Evolutionary conservation across 345 rosid genomes (phyloP), one percentile per base, ranked within the genome.

Genomic region (Aquilaria sinensis): DNA sequence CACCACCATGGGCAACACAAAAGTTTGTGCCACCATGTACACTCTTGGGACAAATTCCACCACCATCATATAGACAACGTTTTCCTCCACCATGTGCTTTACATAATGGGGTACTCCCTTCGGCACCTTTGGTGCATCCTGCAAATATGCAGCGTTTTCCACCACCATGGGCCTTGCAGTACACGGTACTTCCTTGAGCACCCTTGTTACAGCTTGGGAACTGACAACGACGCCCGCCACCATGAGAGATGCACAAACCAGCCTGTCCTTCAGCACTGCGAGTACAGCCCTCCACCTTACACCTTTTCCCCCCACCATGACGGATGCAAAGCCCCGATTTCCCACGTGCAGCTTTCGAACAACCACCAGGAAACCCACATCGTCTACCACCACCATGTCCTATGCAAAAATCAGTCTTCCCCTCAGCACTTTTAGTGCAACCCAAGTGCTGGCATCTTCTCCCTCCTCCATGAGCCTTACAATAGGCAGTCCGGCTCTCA

Each of bases 61-160:
- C 98, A 51, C 97, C 97, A 65, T 90, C 89, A 65, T 61, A 83
- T 71, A 86, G 78, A 74, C 98, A 93, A 6, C 98, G 90, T 66
- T 93, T 93, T 30, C 98, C 97, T 15, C 97, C 98, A 66, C 98
- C 98, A 1, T 93, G 98, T 30, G 90, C 97, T 75, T 93, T 93
- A 79, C 98, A 93, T 67, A 90, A 58, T 2, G 96, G 97, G 0
- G 98, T 93, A 68, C 96, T 93, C 52, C 98, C 98, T 78, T 93
- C 98, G 0, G 98, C 98, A 31, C 97, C 97, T 66, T 85, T 93
- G 5, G 78, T 83, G 82, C 98, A 93, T 9, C 97, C 97, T 0
- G 88, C 85, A 63, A 90, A 88, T 71, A 90, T 81, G 69, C 98
- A 93, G 9, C 98, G 87, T 51, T 90, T 90, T 11, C 98, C 98